Percentiles rank a stretch among this genome's conserved stretches.
These are phyloP conservation scores for Globisporangium lucens DNA, from an alignment of 352 stramenopile species.

Conservation along the genomic window DNA sequence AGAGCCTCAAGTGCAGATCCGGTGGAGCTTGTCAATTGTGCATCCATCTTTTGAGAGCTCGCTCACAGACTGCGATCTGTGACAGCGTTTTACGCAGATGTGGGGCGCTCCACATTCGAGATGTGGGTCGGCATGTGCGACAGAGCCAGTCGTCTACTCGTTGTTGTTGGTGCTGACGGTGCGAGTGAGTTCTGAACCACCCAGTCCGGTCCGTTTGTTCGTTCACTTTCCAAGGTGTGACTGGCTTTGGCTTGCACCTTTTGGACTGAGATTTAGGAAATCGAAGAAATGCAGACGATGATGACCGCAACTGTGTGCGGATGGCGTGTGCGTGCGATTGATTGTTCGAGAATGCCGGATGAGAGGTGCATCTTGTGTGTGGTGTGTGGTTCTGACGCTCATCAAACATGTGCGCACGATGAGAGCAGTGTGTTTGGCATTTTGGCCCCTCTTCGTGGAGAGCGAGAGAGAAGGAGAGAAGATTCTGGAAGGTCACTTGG, in stretches of 20 bases:
- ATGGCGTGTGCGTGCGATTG: background rate
- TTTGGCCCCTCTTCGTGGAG: background rate
- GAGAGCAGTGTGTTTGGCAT: background rate
- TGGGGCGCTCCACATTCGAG: slow-evolving; percentile 7
- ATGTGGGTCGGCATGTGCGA: background rate
- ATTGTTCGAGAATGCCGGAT: background rate
- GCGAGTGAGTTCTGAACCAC: slow-evolving; percentile 3
- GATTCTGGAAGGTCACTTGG: slow-evolving; percentile 22
- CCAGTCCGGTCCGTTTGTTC: background rate
- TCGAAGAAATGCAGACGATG: background rate
- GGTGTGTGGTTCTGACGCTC: background rate
- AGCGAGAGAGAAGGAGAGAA: slow-evolving; percentile 16
- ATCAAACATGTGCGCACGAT: background rate
- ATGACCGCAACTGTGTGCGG: background rate
- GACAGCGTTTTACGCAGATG: background rate
- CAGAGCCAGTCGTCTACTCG: slow-evolving; percentile 4
- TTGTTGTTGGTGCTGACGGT: background rate
- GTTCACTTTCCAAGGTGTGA: background rate
- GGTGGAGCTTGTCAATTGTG: too few species aligned
- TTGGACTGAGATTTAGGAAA: background rate
- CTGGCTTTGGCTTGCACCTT: background rate
- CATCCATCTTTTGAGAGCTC: background rate
- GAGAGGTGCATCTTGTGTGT: background rate
- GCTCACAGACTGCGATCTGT: background rate
- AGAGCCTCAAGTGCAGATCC: background rate